Evolutionary conservation across 305 asterid species (phyloP).

Genomic region (Fraxinus angustifolia): DNA sequence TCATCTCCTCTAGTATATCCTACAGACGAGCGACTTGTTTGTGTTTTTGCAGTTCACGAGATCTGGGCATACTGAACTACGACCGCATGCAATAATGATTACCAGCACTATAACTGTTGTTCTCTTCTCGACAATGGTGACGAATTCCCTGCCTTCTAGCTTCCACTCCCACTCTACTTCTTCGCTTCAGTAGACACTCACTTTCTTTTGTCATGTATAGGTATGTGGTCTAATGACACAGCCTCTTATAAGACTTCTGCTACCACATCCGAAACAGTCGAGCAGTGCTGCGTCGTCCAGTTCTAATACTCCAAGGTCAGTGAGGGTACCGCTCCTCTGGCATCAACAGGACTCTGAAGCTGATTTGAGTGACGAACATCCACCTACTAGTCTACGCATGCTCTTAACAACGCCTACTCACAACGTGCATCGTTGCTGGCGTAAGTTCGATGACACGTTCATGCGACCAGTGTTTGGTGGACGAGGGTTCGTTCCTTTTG

Average conservation of each 20-base stretch:
- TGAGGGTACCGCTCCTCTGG: not conserved
- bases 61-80: constrained; percentile 29
- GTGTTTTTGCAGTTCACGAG: constrained; percentile 32
- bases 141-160: not conserved
- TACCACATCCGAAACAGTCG: not conserved
- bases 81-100: constrained; percentile 4
- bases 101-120: not conserved
- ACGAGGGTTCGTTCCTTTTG: constrained; percentile 37
- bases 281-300: not conserved
- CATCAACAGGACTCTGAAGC: constrained; percentile 22
- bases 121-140: constrained; percentile 4
- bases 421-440: constrained; percentile 39
- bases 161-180: not conserved
- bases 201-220: not conserved
- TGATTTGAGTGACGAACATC: constrained; percentile 14
- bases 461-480: constrained; percentile 51
- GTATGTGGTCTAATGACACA: not conserved
- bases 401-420: constrained; percentile 34
- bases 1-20: not conserved
- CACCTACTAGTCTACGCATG: constrained; percentile 34
- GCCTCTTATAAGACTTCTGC: not conserved
- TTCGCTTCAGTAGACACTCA: not conserved
- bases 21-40: not conserved
- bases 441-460: constrained; percentile 39
- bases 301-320: not conserved